A percentile compares a stretch with the other conserved stretches of the same genome.
Conservation (phyloP, 2,329 filamentous ascomycete species). For the Phialophora chinensis region DNA sequence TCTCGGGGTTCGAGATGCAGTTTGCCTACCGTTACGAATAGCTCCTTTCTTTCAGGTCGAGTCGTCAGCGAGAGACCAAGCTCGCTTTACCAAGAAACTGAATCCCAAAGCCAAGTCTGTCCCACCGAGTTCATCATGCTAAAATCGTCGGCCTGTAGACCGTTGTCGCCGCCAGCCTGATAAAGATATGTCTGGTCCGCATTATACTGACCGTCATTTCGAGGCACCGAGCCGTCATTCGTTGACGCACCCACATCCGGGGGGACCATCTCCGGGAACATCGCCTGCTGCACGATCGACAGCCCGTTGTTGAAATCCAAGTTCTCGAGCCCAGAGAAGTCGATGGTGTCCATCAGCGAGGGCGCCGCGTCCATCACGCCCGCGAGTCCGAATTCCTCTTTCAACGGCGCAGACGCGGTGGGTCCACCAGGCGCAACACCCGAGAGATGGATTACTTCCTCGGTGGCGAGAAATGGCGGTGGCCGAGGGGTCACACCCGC, state of each 20-base stretch:
- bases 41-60: neutral
- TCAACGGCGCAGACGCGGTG: neutral
- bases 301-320: slow-evolving; percentile 32
- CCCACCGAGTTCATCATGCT: slow-evolving; percentile 27
- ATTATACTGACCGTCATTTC: slow-evolving; percentile 12
- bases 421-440: neutral
- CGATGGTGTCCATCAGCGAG: slow-evolving; percentile 14
- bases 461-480: neutral
- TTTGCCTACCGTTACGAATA: neutral
- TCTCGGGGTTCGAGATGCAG: neutral
- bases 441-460: neutral
- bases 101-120: slow-evolving; percentile 31
- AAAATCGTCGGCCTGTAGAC: slow-evolving; percentile 20
- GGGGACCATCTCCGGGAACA: slow-evolving; percentile 19
- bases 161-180: slow-evolving; percentile 13
- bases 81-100: slow-evolving; percentile 6
- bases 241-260: slow-evolving; percentile 4
- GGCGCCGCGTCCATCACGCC: neutral
- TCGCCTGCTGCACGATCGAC: slow-evolving; percentile 29
- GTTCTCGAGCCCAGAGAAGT: slow-evolving; percentile 31
- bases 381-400: neutral
- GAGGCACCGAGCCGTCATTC: neutral
- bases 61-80: neutral
- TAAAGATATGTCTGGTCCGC: slow-evolving; percentile 16
- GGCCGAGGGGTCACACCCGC: neutral